phyloP scores from a whole-genome alignment of 306 rosid species.

The Vigna unguiculata region DNA sequence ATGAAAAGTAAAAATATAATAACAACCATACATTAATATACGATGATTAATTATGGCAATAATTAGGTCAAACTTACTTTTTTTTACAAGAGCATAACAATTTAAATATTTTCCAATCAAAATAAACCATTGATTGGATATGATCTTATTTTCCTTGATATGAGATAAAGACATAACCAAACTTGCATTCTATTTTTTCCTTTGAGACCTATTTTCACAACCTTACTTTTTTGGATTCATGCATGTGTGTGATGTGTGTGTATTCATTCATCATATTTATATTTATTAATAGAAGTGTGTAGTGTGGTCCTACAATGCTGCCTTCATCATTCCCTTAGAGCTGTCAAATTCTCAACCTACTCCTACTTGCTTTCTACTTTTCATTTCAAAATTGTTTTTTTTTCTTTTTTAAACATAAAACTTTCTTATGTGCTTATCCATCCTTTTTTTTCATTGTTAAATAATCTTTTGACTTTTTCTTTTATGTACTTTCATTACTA shows the following conservation, averaged over 20 bases:
- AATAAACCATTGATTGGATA: background rate
- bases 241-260: no score
- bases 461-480: no score
- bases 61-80: background rate
- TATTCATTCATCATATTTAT: no score
- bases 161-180: slow-evolving; percentile 14
- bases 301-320: slow-evolving; percentile 35
- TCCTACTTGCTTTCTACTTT: slow-evolving; percentile 33
- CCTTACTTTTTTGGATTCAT: slow-evolving; percentile 19
- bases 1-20: no score
- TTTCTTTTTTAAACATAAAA: no score
- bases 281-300: slow-evolving; percentile 15
- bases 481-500: no score
- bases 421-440: no score
- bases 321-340: background rate
- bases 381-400: background rate
- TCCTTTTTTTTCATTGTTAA: no score
- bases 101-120: background rate
- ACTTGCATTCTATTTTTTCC: background rate
- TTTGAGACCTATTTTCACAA: slow-evolving; percentile 26
- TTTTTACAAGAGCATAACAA: background rate
- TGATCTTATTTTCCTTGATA: background rate
- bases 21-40: background rate
- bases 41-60: background rate
- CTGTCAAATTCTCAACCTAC: slow-evolving; percentile 45